Evolutionary conservation across 2,329 filamentous ascomycete species (phyloP).

Genomic region (Beauveria rudraprayagi): DNA sequence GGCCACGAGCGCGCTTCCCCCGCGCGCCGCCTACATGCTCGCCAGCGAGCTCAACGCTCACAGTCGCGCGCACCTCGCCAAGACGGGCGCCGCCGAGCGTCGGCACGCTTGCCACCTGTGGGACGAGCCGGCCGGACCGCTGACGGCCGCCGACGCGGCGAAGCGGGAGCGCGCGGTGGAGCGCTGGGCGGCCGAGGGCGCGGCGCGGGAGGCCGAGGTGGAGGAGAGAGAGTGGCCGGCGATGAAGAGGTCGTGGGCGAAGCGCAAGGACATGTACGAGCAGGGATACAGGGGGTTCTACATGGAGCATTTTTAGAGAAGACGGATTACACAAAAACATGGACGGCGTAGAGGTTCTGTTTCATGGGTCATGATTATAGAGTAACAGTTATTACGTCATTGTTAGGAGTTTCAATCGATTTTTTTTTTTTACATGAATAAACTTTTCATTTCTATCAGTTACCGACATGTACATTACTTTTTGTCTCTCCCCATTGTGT

Average conservation of each 20-base stretch:
- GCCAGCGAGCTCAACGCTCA: conserved; percentile 1
- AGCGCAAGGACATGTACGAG: background rate
- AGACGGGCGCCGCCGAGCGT: background rate
- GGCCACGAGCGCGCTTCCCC: background rate
- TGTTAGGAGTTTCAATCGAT: background rate
- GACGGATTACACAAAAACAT: background rate
- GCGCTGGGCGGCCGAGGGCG: background rate
- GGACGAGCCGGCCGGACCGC: background rate
- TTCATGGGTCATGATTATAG: background rate
- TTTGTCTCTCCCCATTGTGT: too few relatives aligned
- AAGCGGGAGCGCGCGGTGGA: background rate
- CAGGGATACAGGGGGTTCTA: background rate
- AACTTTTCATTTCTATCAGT: too few relatives aligned
- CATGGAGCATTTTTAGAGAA: background rate
- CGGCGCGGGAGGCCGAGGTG: background rate
- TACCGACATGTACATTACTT: too few relatives aligned
- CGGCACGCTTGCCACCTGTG: background rate
- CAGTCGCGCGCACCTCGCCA: background rate
- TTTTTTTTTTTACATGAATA: too few relatives aligned
- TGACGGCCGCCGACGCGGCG: background rate
- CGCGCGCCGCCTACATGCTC: conserved; percentile 2
- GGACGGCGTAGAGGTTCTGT: background rate
- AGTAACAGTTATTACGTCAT: background rate
- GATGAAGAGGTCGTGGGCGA: background rate
- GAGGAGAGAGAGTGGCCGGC: background rate